Evolutionary conservation across 164 flowering plant species (phyloP), one percentile per base, ranked within the genome.

Genomic region (Platanus orientalis): DNA sequence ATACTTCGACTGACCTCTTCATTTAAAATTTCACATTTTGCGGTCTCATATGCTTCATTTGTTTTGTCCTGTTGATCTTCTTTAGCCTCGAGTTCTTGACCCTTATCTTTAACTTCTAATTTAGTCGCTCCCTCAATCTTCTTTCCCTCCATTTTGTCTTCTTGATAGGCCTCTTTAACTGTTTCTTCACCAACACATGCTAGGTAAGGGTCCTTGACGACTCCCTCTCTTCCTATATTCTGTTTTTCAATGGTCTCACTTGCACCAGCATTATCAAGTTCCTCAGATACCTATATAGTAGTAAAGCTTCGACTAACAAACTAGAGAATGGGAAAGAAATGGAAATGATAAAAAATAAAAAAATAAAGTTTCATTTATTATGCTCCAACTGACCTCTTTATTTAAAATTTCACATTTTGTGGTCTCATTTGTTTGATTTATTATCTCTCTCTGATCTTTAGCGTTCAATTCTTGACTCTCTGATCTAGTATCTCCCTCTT

Each of bases 71-170:
- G 6, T 45, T 12, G 49, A 16, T 45, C 49, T 2, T 45, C 49
- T 45, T 17, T 19, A 45, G 20, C 20, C 49, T 13, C 16, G 19
- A 2, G 19, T 16, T 14, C 20, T 6, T 16, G 2, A 14, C 5
- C 16, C 49, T 42, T 32, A 54, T 68, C 59, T 25, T 66, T 71
- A 68, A 64, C 45, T 50, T 63, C 73, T 21, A 58, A 28, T 29
- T 49, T 23, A 24, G 55, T 30, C 11, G 17, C 45, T n/a, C n/a
- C n/a, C n/a, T n/a, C n/a, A n/a, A n/a, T n/a, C n/a, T n/a, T n/a
- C n/a, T n/a, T n/a, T 26, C 28, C 49, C 0, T 57, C 42, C 49
- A n/a, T 63, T 64, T 66, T 67, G 10, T 58, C 69, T 64, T 62
- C 73, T 7, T 56, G 65, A 27, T 50, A 64, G 64, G 45, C 65